Conservation (phyloP, 2,329 filamentous ascomycete species). For the Kalmusia sp. region DNA sequence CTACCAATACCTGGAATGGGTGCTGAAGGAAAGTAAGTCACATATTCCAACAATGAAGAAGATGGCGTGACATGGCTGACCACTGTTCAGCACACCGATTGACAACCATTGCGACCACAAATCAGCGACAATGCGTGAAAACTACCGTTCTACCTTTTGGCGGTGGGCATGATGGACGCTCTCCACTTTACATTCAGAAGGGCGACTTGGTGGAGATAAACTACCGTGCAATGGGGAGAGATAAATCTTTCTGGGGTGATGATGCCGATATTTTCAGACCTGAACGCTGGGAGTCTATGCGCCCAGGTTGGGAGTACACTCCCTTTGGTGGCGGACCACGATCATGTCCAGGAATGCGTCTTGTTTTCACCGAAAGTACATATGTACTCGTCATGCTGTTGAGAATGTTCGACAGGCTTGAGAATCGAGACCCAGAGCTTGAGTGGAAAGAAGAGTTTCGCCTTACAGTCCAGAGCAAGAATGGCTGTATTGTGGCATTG, state of each 20-base stretch:
- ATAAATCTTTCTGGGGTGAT: slow-evolving; percentile 18
- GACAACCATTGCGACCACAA: slow-evolving; percentile 14
- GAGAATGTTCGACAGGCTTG: neutral
- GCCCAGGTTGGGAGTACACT: slow-evolving; percentile 19
- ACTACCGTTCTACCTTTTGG: slow-evolving; percentile 16
- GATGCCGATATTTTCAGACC: slow-evolving; percentile 22
- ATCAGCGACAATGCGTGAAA: slow-evolving; percentile 13
- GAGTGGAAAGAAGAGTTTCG: slow-evolving; percentile 7
- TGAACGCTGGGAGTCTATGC: slow-evolving; percentile 21
- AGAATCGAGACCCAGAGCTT: slow-evolving; percentile 2
- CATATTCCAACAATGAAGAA: neutral
- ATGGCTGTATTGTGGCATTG: slow-evolving; percentile 4
- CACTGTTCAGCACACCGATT: slow-evolving; percentile 1
- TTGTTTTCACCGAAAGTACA: slow-evolving; percentile 19
- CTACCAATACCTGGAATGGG: slow-evolving; percentile 24
- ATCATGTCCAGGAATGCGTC: slow-evolving; percentile 14
- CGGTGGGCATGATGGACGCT: slow-evolving; percentile 13
- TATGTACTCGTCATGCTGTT: slow-evolving; percentile 4
- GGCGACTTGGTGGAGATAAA: slow-evolving; percentile 20
- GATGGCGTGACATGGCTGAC: neutral
- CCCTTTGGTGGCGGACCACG: slow-evolving; percentile 24
- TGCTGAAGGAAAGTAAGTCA: slow-evolving; percentile 18
- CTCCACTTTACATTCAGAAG: slow-evolving; percentile 15
- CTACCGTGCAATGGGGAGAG: slow-evolving; percentile 15
- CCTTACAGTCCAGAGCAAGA: slow-evolving; percentile 5